phyloP scores from a whole-genome alignment of 805 yeast genomes.

The Spathaspora sp. region DNA sequence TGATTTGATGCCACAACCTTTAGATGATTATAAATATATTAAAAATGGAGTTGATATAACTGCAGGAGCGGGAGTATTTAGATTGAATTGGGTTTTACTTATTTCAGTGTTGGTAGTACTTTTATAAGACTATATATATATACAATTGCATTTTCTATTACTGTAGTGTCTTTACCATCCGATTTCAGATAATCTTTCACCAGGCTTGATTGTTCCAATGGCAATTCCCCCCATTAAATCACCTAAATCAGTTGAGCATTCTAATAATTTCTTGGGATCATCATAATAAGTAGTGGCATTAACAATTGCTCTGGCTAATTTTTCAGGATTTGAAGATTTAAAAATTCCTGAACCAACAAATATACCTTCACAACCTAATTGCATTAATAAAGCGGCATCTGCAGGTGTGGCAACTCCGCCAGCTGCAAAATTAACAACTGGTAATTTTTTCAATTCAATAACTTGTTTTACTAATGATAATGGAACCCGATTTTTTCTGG shows the following conservation, averaged over 20 bases:
- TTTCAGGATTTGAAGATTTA: constrained; percentile 68
- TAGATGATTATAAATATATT: constrained; percentile 33
- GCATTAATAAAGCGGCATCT: constrained; percentile 78
- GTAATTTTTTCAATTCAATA: constrained; percentile 51
- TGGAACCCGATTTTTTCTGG: constrained; percentile 59
- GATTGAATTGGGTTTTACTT: neutral
- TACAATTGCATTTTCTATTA: neutral
- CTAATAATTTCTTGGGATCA: constrained; percentile 57
- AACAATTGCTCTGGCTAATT: constrained; percentile 74
- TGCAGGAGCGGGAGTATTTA: neutral
- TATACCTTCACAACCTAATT: constrained; percentile 32
- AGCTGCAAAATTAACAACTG: constrained; percentile 84
- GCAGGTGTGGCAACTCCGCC: constrained; percentile 89
- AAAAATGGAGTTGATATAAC: constrained; percentile 27
- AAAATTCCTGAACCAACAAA: constrained; percentile 63
- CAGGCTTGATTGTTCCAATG: constrained; percentile 46
- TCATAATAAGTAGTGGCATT: constrained; percentile 71
- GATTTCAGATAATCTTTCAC: constrained; percentile 46
- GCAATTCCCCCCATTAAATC: constrained; percentile 73
- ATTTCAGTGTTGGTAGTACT: neutral
- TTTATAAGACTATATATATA: neutral
- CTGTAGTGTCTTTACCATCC: constrained; percentile 48
- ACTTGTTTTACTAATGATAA: constrained; percentile 47
- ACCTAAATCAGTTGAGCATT: constrained; percentile 67
- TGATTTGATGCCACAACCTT: constrained; percentile 61